Percentiles rank a stretch among this genome's conserved stretches.
Evolutionary conservation across 306 rosid genomes (phyloP).

Genomic region (Biancaea sappan): DNA sequence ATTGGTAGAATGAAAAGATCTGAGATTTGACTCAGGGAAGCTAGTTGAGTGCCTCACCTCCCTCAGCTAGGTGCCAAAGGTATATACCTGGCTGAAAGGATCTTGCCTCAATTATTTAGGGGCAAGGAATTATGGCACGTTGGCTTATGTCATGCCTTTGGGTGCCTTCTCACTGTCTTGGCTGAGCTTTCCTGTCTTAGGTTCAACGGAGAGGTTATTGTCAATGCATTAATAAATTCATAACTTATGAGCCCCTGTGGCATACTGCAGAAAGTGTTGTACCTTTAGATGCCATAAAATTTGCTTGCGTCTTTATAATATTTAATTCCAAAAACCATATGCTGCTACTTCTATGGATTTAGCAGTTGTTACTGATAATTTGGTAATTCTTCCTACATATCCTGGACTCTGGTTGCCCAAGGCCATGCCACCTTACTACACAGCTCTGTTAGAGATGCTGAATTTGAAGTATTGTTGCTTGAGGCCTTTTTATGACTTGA

Average conservation of each 20-base stretch:
- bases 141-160: neutral
- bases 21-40: neutral
- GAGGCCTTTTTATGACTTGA: conserved; percentile 15
- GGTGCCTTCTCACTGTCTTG: neutral
- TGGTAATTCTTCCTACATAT: neutral
- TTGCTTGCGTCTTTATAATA: neutral
- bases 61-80: neutral
- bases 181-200: neutral
- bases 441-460: neutral
- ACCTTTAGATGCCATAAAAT: conserved; percentile 16
- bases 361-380: neutral
- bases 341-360: conserved; percentile 2
- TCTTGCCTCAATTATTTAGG: neutral
- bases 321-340: conserved; percentile 1
- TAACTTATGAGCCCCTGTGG: conserved; percentile 8
- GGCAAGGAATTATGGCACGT: neutral
- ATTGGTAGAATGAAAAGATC: neutral
- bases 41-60: neutral
- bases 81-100: neutral
- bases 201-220: neutral
- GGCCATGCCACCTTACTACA: neutral
- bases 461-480: neutral
- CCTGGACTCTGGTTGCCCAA: conserved; percentile 13
- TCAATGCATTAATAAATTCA: neutral
- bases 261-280: neutral